These are phyloP conservation scores for Yarrowia hollandica DNA, from an alignment of 805 yeast genomes.

Conservation along the genomic window DNA sequence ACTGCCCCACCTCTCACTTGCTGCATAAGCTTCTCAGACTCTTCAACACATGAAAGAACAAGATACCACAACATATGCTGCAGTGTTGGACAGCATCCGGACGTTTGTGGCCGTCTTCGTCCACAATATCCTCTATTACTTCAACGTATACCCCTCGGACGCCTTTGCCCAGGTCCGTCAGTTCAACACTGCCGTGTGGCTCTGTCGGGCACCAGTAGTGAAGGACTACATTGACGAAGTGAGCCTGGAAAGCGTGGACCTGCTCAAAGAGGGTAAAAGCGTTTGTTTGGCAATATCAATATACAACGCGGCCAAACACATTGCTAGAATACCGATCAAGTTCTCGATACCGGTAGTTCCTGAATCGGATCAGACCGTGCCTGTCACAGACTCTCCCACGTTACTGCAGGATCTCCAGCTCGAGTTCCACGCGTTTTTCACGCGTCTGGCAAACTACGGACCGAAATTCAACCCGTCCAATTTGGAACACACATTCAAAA, in stretches of 20 bases:
- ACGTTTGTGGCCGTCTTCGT: slow-evolving; percentile 54
- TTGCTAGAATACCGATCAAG: slow-evolving; percentile 1
- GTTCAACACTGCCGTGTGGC: slow-evolving; percentile 48
- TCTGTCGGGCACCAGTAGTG: slow-evolving; percentile 51
- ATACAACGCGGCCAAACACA: background rate
- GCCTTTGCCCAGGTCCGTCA: slow-evolving; percentile 49
- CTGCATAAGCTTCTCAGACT: too few relatives aligned
- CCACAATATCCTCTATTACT: slow-evolving; percentile 56
- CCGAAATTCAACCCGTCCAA: background rate
- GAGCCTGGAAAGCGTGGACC: slow-evolving; percentile 37
- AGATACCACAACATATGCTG: slow-evolving; percentile 28
- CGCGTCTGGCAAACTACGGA: slow-evolving; percentile 1
- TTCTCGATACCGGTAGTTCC: background rate
- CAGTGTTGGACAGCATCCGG: slow-evolving; percentile 41
- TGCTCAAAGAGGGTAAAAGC: slow-evolving; percentile 3
- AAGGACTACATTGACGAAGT: slow-evolving; percentile 47
- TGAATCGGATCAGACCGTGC: background rate
- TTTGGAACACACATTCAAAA: background rate
- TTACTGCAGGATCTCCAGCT: background rate
- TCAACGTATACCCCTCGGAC: slow-evolving; percentile 54
- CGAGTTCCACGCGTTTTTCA: slow-evolving; percentile 17
- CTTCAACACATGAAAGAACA: background rate
- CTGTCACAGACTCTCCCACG: slow-evolving; percentile 1
- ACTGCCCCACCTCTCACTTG: too few relatives aligned
- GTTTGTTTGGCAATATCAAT: background rate